Conservation (phyloP, 2,329 filamentous ascomycete genomes). For the Myriosclerotinia duriaeana region DNA sequence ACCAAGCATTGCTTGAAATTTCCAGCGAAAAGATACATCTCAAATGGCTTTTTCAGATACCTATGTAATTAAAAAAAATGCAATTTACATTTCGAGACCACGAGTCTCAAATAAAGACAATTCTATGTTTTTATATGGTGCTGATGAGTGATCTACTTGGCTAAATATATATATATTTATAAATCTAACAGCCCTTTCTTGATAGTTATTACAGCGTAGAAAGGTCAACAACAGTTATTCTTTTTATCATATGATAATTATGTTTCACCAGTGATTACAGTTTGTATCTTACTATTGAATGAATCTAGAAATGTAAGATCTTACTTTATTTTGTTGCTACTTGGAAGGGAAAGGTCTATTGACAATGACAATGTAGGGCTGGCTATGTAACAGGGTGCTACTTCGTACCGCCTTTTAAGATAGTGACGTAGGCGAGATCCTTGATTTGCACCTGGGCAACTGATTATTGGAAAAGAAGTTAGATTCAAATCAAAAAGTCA, state of each 20-base stretch:
- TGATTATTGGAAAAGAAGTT: not conserved
- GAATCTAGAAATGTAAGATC: no score
- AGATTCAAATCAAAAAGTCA: no score
- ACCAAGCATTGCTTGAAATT: conserved; percentile 14
- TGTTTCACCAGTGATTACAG: no score
- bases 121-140: not conserved
- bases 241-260: no score
- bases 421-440: conserved; percentile 12
- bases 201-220: no score
- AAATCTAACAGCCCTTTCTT: no score
- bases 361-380: no score
- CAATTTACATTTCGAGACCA: conserved; percentile 34
- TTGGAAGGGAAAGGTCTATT: not conserved
- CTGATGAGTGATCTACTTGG: not conserved
- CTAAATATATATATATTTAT: not conserved
- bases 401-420: not conserved
- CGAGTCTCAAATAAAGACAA: conserved; percentile 29
- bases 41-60: conserved; percentile 30
- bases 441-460: not conserved
- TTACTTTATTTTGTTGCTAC: no score
- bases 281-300: no score
- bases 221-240: no score
- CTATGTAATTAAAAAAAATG: conserved; percentile 27
- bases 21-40: conserved; percentile 27
- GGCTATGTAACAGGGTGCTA: not conserved